Base-by-base conservation (phyloP, 768 basidiomycete genomes). In the Psilocybe cubensis region DNA sequence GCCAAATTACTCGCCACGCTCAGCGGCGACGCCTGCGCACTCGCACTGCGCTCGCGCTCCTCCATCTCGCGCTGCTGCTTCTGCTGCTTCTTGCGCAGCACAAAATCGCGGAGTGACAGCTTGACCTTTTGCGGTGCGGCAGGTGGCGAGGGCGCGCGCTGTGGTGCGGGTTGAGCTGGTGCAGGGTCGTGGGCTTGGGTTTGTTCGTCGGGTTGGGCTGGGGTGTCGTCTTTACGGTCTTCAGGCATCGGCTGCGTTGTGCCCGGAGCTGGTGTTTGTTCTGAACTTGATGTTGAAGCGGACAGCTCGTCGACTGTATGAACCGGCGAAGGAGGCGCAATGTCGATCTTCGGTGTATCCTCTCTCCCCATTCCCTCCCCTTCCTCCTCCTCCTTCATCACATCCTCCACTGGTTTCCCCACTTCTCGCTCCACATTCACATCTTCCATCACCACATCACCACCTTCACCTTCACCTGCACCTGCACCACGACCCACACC, bases 51-150 rank as follows among this genome's bases (percentile, higher is more conserved):
- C 8, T 48, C 58, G 9, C 44, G 57, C 55, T 61, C 60, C 23
- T 45, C 59, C 57, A 29, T 25, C 48, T 65, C 60, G 58, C 77
- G 75, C 61, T 82, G 79, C 60, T 83, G 81, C 52, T 76, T 73
- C 62, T 79, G 75, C 67, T 79, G 80, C 75, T 79, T 80, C 76
- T 79, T 84, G 54, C 85, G 70, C 27, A 81, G 54, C 27, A 78
- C 81, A 61, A 85, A 87, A 58, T 87, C 85, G 61, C 80, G 82
- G 46, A 87, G 66, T 0, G 85, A 82, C 69, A 85, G 78, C 60
- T 84, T 84, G 42, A 85, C 83, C 46, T 83, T 82, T 11, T 25
- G 42, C 42, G 42, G 42, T 44, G 42, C 42, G 42, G 9, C 42
- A 3, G 42, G 20, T n/a, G 53, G 54, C 7, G 54, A 33, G 2